Percentiles rank a stretch among this genome's conserved stretches.
phyloP scores from a whole-genome alignment of 2,329 filamentous ascomycete genomes.

The Emergomyces africanus region DNA sequence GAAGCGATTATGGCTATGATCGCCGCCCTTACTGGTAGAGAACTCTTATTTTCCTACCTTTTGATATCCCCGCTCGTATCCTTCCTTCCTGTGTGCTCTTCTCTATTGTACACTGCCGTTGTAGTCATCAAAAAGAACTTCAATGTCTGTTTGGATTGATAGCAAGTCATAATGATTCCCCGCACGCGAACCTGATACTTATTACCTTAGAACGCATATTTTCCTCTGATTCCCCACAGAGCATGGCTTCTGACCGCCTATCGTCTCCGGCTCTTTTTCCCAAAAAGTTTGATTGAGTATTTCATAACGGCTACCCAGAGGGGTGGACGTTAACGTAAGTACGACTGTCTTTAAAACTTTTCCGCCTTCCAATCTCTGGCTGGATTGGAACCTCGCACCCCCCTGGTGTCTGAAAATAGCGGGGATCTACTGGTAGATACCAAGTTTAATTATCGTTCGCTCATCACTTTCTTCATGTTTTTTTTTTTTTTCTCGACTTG shows the following conservation, averaged over 20 bases:
- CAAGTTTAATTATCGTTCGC: not conserved
- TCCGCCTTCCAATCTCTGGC: not conserved
- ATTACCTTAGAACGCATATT: constrained; percentile 4
- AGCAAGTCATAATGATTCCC: constrained; percentile 2
- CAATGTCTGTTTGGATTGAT: constrained; percentile 1
- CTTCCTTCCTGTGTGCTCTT: not conserved
- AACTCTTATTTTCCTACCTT: constrained; percentile 9
- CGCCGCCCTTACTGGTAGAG: constrained; percentile 34
- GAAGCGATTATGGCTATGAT: constrained; percentile 31
- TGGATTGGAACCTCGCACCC: not conserved
- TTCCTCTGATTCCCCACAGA: not conserved
- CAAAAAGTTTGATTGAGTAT: not conserved
- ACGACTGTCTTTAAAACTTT: not conserved
- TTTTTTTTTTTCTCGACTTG: not conserved
- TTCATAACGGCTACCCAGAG: not conserved
- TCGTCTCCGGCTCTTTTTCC: not conserved
- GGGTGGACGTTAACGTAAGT: not conserved
- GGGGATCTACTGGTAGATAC: not conserved
- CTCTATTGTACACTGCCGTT: not conserved
- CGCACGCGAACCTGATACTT: constrained; percentile 8
- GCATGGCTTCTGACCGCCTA: not conserved
- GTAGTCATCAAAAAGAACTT: not conserved
- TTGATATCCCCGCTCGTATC: constrained; percentile 1
- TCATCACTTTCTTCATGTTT: not conserved
- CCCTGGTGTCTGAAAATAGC: not conserved